Evolutionary conservation across 805 yeast genomes (phyloP).

Genomic region (Yarrowia bubula): DNA sequence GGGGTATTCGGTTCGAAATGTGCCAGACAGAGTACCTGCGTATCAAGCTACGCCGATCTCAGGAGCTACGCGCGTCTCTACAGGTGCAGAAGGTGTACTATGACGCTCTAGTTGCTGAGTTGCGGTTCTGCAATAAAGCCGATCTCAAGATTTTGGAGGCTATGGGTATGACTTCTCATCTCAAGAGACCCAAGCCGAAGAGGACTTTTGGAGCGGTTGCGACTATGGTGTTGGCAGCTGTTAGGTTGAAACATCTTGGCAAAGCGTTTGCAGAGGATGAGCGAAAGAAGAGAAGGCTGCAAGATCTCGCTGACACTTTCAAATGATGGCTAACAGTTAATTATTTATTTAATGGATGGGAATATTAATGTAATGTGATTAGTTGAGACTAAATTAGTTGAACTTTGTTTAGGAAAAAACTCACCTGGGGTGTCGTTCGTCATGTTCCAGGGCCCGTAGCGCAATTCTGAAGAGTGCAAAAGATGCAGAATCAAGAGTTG

Average conservation of each 20-base stretch:
- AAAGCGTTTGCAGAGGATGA: conserved; percentile 1
- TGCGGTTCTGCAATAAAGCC: conserved; percentile 16
- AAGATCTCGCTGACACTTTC: background rate
- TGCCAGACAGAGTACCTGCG: conserved; percentile 10
- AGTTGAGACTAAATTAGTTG: too few species aligned
- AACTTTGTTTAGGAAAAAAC: too few species aligned
- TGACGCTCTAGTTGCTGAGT: conserved; percentile 13
- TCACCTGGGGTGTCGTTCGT: too few species aligned
- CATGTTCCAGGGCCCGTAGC: too few species aligned
- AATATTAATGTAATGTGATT: background rate
- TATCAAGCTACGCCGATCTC: conserved; percentile 2
- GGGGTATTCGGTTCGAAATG: conserved; percentile 3
- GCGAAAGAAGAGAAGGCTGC: background rate
- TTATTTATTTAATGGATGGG: conserved; percentile 13
- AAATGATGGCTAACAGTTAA: background rate
- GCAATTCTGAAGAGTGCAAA: too few species aligned
- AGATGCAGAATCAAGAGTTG: too few species aligned
- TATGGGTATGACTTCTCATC: conserved; percentile 6
- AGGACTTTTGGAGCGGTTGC: conserved; percentile 20
- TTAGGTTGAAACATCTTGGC: background rate
- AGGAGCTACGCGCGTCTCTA: background rate
- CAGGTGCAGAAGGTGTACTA: conserved; percentile 15
- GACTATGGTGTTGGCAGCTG: background rate
- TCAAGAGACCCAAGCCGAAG: background rate
- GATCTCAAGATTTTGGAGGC: conserved; percentile 16